phyloP scores from a whole-genome alignment of 2,329 filamentous ascomycete species.

The Fusarium veterinarium region DNA sequence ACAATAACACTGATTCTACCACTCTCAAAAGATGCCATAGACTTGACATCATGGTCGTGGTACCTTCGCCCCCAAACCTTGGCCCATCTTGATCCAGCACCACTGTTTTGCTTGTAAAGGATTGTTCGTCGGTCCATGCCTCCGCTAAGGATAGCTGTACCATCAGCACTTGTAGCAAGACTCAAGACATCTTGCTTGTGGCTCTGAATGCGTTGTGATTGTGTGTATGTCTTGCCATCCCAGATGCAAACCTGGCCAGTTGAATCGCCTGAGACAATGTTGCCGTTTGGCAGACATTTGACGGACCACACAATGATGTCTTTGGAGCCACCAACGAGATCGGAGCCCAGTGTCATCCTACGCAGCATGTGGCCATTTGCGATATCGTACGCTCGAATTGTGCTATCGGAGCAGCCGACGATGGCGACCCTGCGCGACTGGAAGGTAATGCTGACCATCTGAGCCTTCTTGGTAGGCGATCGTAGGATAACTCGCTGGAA shows the following conservation, averaged over 20 bases:
- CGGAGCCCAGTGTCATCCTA: conserved; percentile 86
- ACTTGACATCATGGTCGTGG: conserved; percentile 94
- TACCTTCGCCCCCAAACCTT: conserved; percentile 88
- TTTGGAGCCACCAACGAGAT: conserved; percentile 79
- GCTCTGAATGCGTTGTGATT: conserved; percentile 84
- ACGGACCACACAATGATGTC: conserved; percentile 94
- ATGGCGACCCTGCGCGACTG: conserved; percentile 85
- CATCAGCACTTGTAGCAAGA: conserved; percentile 83
- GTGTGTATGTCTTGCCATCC: conserved; percentile 91
- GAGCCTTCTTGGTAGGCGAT: conserved; percentile 83
- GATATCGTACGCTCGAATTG: conserved; percentile 91
- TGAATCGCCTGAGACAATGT: conserved; percentile 94
- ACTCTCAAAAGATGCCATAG: conserved; percentile 90
- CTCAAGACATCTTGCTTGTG: conserved; percentile 93
- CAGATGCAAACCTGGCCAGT: conserved; percentile 94
- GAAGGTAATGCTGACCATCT: conserved; percentile 91
- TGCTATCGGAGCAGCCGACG: conserved; percentile 95
- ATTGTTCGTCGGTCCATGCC: conserved; percentile 92
- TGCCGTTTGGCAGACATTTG: conserved; percentile 85
- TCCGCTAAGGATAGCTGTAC: conserved; percentile 84
- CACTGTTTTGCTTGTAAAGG: conserved; percentile 76
- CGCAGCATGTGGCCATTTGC: conserved; percentile 80
- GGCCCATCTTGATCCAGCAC: conserved; percentile 77
- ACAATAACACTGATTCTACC: conserved; percentile 86
- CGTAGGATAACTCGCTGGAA: conserved; percentile 82